Evolutionary conservation across 129 eudicot species (phyloP).

Genomic region (Centaurea solstitialis): DNA sequence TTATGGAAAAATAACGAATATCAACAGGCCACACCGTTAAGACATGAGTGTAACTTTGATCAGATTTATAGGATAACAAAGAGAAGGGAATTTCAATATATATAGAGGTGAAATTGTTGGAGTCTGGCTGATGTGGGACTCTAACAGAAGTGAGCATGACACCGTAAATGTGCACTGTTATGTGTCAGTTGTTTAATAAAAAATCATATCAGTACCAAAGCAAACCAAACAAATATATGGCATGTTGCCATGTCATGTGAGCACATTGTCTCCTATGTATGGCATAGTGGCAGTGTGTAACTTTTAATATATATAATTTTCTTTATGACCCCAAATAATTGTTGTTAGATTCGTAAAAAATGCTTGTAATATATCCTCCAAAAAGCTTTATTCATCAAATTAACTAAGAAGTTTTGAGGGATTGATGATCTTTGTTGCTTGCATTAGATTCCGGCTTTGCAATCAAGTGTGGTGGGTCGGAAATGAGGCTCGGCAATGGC

Average conservation of each 20-base stretch:
- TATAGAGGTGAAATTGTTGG: background rate
- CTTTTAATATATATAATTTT: background rate
- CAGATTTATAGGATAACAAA: background rate
- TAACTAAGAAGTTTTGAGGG: constrained; percentile 25
- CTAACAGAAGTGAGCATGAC: background rate
- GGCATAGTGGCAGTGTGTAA: background rate
- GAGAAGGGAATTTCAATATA: background rate
- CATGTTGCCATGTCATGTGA: background rate
- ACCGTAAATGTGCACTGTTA: background rate
- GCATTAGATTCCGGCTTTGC: constrained; percentile 47
- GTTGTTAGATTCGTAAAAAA: background rate
- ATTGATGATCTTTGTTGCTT: constrained; percentile 19
- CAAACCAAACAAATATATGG: background rate
- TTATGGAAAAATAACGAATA: background rate
- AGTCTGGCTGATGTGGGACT: background rate
- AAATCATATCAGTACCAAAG: background rate
- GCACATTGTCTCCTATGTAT: background rate
- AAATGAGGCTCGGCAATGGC: constrained; percentile 29
- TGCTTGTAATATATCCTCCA: background rate
- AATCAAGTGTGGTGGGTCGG: constrained; percentile 60
- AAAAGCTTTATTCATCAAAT: background rate
- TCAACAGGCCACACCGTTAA: background rate
- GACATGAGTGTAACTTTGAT: background rate
- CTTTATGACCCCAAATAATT: background rate
- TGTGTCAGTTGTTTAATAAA: background rate